Evolutionary conservation across 768 basidiomycete species (phyloP).

Genomic region (Piloderma croceum): DNA sequence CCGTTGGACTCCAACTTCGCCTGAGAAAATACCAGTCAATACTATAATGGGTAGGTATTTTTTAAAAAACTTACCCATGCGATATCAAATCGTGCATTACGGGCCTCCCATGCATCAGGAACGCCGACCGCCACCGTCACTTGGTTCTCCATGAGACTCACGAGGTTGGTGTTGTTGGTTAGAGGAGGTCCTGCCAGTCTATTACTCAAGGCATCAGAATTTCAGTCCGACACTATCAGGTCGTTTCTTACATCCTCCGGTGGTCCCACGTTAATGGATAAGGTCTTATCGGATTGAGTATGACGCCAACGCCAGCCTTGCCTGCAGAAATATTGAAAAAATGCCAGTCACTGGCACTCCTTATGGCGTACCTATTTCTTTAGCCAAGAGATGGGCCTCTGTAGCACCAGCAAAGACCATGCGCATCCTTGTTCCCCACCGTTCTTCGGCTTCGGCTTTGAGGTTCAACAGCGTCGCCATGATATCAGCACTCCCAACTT

Average conservation of each 20-base stretch:
- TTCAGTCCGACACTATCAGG: background rate
- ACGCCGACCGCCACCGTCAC: conserved; percentile 72
- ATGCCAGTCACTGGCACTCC: too few relatives aligned
- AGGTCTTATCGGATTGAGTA: conserved; percentile 52
- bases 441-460: conserved; percentile 55
- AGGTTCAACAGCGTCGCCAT: conserved; percentile 73
- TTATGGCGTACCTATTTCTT: conserved; percentile 53
- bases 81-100: conserved; percentile 73
- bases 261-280: conserved; percentile 73
- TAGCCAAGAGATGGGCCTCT: conserved; percentile 66
- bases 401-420: conserved; percentile 61
- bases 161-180: conserved; percentile 47
- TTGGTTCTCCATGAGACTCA: conserved; percentile 56
- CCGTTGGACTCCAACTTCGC: conserved; percentile 44
- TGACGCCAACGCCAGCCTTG: conserved; percentile 41
- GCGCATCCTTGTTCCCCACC: conserved; percentile 36
- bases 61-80: conserved; percentile 61
- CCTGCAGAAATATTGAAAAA: too few relatives aligned
- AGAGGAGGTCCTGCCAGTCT: conserved; percentile 74
- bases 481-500: conserved; percentile 72
- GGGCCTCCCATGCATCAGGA: conserved; percentile 61
- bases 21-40: conserved; percentile 19
- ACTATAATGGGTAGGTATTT: background rate
- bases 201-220: conserved; percentile 7
- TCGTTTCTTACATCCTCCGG: conserved; percentile 49